These are phyloP conservation scores for Mucor lusitanicus DNA, from an alignment of 371 early-diverging fungal species.

Conservation along the genomic window DNA sequence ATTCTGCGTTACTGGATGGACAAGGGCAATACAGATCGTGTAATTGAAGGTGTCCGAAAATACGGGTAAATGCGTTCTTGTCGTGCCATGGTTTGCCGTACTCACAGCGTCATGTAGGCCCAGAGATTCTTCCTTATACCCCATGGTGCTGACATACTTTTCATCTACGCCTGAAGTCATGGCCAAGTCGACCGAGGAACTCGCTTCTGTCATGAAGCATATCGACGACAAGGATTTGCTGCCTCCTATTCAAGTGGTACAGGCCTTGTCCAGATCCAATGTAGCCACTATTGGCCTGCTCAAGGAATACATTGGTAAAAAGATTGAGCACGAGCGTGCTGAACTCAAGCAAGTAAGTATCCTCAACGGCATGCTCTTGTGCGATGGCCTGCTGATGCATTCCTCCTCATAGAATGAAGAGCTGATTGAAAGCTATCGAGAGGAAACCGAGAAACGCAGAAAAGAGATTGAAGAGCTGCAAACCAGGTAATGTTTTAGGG, in stretches of 20 bases:
- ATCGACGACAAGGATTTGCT: constrained; percentile 86
- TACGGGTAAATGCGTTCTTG: constrained; percentile 65
- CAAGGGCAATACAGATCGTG: constrained; percentile 70
- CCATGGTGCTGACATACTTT: constrained; percentile 82
- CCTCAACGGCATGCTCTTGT: background rate
- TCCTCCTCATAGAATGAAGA: constrained; percentile 48
- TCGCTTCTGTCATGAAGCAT: constrained; percentile 73
- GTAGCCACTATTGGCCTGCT: constrained; percentile 87
- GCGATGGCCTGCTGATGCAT: background rate
- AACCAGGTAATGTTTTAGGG: constrained; percentile 48
- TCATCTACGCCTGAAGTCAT: constrained; percentile 66
- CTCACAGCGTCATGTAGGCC: constrained; percentile 35
- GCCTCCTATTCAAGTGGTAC: constrained; percentile 87
- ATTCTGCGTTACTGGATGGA: constrained; percentile 83
- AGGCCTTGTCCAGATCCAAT: constrained; percentile 79
- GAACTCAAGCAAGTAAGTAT: constrained; percentile 63
- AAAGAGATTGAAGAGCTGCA: constrained; percentile 82
- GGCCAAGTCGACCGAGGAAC: constrained; percentile 54
- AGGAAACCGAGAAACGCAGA: constrained; percentile 78
- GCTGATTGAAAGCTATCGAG: constrained; percentile 72
- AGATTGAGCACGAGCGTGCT: constrained; percentile 71
- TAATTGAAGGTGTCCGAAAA: constrained; percentile 75
- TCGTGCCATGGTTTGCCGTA: background rate
- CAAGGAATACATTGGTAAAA: constrained; percentile 76
- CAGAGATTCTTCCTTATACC: constrained; percentile 79